Evolutionary conservation across 164 flowering plant genomes (phyloP).

Genomic region (Malania oleifera): DNA sequence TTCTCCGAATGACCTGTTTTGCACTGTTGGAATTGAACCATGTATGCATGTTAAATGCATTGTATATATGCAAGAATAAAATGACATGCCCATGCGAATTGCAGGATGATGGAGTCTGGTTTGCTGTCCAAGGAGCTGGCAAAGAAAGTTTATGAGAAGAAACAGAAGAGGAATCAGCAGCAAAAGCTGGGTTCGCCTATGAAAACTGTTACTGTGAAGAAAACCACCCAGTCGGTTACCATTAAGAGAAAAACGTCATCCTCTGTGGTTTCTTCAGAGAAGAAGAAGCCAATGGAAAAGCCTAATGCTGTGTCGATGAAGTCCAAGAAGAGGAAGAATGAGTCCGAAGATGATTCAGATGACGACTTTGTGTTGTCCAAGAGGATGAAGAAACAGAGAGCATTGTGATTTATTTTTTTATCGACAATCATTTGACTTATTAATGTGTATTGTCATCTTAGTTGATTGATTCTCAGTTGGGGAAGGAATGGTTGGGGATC

Average conservation of each 20-base stretch:
- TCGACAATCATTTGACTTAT: too few species aligned
- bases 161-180: conserved; percentile 44
- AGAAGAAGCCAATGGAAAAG: conserved; percentile 23
- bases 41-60: too few species aligned
- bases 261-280: conserved; percentile 21
- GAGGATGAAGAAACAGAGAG: conserved; percentile 33
- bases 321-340: conserved; percentile 42
- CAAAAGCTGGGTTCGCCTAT: conserved; percentile 48
- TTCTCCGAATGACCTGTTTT: too few species aligned
- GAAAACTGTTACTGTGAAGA: conserved; percentile 40
- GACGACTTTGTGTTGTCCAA: conserved; percentile 33
- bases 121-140: conserved; percentile 62
- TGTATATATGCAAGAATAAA: background rate
- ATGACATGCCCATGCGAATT: conserved; percentile 1
- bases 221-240: conserved; percentile 27
- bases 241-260: conserved; percentile 27
- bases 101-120: conserved; percentile 94
- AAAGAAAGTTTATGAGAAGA: conserved; percentile 54
- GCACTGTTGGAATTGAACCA: too few species aligned
- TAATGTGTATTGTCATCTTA: too few species aligned
- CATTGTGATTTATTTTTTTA: conserved; percentile 3
- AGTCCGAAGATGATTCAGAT: conserved; percentile 35
- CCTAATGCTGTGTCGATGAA: conserved; percentile 26
- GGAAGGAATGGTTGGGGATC: too few species aligned
- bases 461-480: too few species aligned